Evolutionary conservation across 2,329 filamentous ascomycete species (phyloP).

Genomic region (Lasiodiplodia sp.): DNA sequence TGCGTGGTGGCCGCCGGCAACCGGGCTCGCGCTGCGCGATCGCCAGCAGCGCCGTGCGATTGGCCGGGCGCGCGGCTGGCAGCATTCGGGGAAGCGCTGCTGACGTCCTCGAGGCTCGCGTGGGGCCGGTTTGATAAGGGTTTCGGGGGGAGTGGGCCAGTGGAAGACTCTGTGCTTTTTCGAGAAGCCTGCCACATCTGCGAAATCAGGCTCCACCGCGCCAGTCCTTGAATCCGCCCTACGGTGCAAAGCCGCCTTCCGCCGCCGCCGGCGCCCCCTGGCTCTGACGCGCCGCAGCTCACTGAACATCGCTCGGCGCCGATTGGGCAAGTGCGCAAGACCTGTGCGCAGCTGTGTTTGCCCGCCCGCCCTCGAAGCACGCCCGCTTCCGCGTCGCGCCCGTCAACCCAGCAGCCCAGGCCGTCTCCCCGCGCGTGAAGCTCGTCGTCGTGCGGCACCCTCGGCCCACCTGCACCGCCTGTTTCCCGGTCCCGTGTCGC

Average conservation of each 20-base stretch:
- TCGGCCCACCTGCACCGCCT: slow-evolving; percentile 18
- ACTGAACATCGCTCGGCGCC: slow-evolving; percentile 26
- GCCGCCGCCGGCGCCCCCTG: slow-evolving; percentile 11
- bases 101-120: slow-evolving; percentile 20
- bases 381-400: slow-evolving; percentile 21
- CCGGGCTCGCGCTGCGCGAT: slow-evolving; percentile 19
- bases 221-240: slow-evolving; percentile 23
- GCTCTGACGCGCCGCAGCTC: slow-evolving; percentile 15
- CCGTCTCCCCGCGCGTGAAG: slow-evolving; percentile 14
- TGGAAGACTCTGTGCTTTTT: slow-evolving; percentile 22
- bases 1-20: neutral
- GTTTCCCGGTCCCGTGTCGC: slow-evolving; percentile 16
- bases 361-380: slow-evolving; percentile 2
- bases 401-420: slow-evolving; percentile 18
- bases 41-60: slow-evolving; percentile 6
- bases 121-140: slow-evolving; percentile 26
- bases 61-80: slow-evolving; percentile 12
- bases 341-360: slow-evolving; percentile 10
- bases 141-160: slow-evolving; percentile 10
- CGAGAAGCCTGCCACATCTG: slow-evolving; percentile 11
- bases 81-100: slow-evolving; percentile 23
- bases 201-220: slow-evolving; percentile 20
- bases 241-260: slow-evolving; percentile 26
- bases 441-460: slow-evolving; percentile 10
- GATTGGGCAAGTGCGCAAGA: slow-evolving; percentile 4